These are phyloP conservation scores for Crithidia sp. DNA, from an alignment of 208 protist genomes.

Conservation along the genomic window DNA sequence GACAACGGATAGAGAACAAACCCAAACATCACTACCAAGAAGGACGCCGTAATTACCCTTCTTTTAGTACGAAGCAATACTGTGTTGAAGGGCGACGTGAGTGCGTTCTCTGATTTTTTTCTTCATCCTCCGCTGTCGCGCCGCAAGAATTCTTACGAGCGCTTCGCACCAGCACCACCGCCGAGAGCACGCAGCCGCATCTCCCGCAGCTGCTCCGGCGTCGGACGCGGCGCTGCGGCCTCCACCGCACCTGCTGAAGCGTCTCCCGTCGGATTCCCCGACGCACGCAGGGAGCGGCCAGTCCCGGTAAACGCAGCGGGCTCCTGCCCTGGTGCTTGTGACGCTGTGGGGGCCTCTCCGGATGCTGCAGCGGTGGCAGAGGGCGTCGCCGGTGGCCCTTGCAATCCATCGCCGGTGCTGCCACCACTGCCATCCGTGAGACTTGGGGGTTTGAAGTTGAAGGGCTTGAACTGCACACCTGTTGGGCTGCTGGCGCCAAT, in stretches of 20 bases:
- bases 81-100: too few species aligned
- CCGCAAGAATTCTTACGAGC: background rate
- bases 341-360: background rate
- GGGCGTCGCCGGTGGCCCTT: background rate
- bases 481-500: slow-evolving; percentile 51
- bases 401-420: background rate
- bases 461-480: slow-evolving; percentile 66
- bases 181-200: slow-evolving; percentile 48
- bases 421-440: slow-evolving; percentile 28
- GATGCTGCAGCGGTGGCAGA: background rate
- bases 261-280: background rate
- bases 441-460: slow-evolving; percentile 66
- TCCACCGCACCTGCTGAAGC: background rate
- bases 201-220: slow-evolving; percentile 38
- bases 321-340: background rate
- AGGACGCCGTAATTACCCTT: too few species aligned
- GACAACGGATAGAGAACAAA: too few species aligned
- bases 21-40: too few species aligned
- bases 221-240: slow-evolving; percentile 7
- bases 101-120: too few species aligned
- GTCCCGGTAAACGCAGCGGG: slow-evolving; percentile 29
- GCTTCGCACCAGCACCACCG: slow-evolving; percentile 5
- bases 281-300: slow-evolving; percentile 29
- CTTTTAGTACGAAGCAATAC: too few species aligned
- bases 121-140: too few species aligned